A percentile compares a stretch with the other conserved stretches of the same genome.
Evolutionary conservation across 2,329 filamentous ascomycete genomes (phyloP).

Genomic region (Penicillium sp.): DNA sequence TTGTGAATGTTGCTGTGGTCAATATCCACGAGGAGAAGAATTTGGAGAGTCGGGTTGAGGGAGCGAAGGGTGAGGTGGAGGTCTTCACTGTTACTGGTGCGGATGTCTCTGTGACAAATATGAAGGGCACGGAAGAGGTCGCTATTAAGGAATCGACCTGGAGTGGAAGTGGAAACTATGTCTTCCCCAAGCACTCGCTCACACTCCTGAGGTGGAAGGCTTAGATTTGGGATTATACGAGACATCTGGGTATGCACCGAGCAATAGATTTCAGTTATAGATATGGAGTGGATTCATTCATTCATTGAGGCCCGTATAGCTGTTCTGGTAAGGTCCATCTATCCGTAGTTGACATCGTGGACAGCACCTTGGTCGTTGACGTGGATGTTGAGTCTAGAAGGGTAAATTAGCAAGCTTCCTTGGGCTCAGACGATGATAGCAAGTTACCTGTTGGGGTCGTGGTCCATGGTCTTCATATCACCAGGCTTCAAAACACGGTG

Average conservation of each 20-base stretch:
- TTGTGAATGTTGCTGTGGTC: conserved; percentile 68
- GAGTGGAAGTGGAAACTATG: conserved; percentile 63
- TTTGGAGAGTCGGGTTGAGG: conserved; percentile 63
- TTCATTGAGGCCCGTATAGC: background rate
- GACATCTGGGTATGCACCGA: background rate
- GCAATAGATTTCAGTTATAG: conserved; percentile 2
- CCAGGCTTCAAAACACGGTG: conserved; percentile 48
- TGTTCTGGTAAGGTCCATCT: background rate
- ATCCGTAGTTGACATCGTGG: conserved; percentile 46
- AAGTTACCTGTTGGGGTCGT: conserved; percentile 44
- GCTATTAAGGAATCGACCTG: conserved; percentile 62
- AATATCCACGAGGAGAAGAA: conserved; percentile 67
- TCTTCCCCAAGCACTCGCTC: conserved; percentile 70
- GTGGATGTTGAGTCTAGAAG: conserved; percentile 46
- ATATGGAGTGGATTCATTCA: background rate
- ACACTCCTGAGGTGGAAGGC: conserved; percentile 64
- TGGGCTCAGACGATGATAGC: background rate
- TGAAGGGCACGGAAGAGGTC: conserved; percentile 63
- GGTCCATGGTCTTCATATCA: conserved; percentile 44
- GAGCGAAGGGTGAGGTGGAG: conserved; percentile 54
- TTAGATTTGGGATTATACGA: conserved; percentile 7
- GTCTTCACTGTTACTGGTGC: conserved; percentile 66
- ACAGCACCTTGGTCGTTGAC: conserved; percentile 47
- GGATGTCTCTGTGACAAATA: conserved; percentile 62
- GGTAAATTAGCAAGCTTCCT: background rate